Evolutionary conservation across 129 eudicot species (phyloP).

Genomic region (Deinandra increscens): DNA sequence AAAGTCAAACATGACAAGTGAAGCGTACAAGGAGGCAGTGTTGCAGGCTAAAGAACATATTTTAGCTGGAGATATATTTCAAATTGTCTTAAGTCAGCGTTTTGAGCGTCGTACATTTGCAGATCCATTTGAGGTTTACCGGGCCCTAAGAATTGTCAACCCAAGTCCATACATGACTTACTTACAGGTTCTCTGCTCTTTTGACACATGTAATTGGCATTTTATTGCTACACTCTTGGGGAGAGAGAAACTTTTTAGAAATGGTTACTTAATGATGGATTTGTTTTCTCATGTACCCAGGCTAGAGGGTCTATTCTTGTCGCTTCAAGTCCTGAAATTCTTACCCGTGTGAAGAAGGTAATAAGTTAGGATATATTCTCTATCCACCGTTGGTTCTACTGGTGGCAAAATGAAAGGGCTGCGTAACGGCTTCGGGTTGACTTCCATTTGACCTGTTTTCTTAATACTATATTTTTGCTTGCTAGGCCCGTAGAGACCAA

Average conservation of each 20-base stretch:
- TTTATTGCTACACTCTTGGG: conserved; percentile 1
- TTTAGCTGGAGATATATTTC: conserved; percentile 95
- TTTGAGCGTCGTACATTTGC: conserved; percentile 97
- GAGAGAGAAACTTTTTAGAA: conserved; percentile 2
- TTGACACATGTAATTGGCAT: conserved; percentile 11
- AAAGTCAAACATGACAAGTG: conserved; percentile 79
- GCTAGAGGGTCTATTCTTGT: conserved; percentile 96
- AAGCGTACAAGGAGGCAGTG: conserved; percentile 80
- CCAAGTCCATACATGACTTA: conserved; percentile 99
- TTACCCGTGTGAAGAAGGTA: conserved; percentile 95
- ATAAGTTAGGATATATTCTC: conserved; percentile 12
- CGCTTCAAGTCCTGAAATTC: conserved; percentile 99
- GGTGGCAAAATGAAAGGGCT: not conserved
- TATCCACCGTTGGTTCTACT: not conserved
- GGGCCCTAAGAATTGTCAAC: conserved; percentile 95
- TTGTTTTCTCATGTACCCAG: conserved; percentile 36
- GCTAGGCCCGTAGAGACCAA: not conserved
- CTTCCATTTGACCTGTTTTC: not conserved
- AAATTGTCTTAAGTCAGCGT: conserved; percentile 97
- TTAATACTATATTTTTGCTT: not conserved
- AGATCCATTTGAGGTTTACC: conserved; percentile 94
- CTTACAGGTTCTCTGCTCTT: conserved; percentile 58
- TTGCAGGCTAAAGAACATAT: conserved; percentile 95
- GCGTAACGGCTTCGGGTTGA: not conserved
- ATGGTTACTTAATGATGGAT: conserved; percentile 4